Evolutionary conservation across 345 rosid species (phyloP).

Genomic region (Odontarrhena argentea): DNA sequence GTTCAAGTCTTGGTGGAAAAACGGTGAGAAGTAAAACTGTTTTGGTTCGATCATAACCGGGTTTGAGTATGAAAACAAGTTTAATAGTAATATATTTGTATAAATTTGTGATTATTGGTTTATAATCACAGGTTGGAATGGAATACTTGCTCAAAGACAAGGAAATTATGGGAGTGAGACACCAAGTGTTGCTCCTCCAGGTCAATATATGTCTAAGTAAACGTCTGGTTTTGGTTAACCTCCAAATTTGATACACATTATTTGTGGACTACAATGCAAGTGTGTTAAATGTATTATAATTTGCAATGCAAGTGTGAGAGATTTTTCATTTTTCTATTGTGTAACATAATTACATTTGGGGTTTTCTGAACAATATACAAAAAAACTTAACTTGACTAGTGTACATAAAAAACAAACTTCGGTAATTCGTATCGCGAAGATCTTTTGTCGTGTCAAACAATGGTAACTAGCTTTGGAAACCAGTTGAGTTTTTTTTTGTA

Average conservation of each 20-base stretch:
- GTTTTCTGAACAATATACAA: not conserved
- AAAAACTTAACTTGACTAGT: too few relatives aligned
- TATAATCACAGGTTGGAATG: slow-evolving; percentile 48
- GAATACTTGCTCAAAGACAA: slow-evolving; percentile 45
- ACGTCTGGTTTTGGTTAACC: not conserved
- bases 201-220: slow-evolving; percentile 46
- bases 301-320: not conserved
- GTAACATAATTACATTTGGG: not conserved
- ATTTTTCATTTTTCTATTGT: not conserved
- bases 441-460: too few relatives aligned
- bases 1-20: not conserved
- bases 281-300: slow-evolving; percentile 7
- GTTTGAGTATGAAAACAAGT: not conserved
- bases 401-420: too few relatives aligned
- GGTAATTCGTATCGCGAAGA: too few relatives aligned
- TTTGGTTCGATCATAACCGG: not conserved
- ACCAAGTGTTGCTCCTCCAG: slow-evolving; percentile 41
- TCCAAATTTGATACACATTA: slow-evolving; percentile 14
- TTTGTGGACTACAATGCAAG: slow-evolving; percentile 17
- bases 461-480: too few relatives aligned
- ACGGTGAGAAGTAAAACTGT: not conserved
- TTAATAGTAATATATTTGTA: too few relatives aligned
- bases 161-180: slow-evolving; percentile 28
- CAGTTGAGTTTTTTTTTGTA: too few relatives aligned
- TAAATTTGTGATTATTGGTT: not conserved